Conservation (phyloP, 225 moss, liverwort and hornwort species). For the Neckera pumila region DNA sequence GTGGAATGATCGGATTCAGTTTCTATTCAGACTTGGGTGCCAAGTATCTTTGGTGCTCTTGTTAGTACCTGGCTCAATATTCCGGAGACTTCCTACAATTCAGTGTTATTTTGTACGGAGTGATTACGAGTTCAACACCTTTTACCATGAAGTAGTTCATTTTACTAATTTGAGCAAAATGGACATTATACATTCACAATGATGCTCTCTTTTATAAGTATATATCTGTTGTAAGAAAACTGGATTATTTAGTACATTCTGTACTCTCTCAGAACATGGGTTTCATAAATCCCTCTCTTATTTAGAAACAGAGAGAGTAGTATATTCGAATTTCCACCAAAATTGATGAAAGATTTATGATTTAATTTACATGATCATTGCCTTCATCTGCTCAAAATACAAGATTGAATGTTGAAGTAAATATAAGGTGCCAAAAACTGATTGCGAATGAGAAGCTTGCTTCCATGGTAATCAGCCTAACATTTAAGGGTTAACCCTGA, state of each 20-base stretch:
- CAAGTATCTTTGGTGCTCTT: no score
- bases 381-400: not conserved
- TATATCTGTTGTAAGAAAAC: no score
- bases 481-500: no score
- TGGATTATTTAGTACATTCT: no score
- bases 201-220: not conserved
- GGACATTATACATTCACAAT: no score
- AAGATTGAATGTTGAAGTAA: not conserved
- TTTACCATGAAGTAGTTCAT: not conserved
- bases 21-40: not conserved
- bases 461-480: not conserved
- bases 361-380: not conserved
- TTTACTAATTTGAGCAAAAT: not conserved
- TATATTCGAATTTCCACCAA: not conserved
- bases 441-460: not conserved
- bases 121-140: no score
- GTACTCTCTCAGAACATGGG: no score
- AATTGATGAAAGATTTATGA: not conserved
- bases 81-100: no score
- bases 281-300: no score
- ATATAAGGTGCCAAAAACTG: not conserved
- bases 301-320: no score
- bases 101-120: no score
- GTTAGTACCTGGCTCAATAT: no score
- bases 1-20: not conserved